Evolutionary conservation across 345 rosid genomes (phyloP).

Genomic region (Passiflora organensis): DNA sequence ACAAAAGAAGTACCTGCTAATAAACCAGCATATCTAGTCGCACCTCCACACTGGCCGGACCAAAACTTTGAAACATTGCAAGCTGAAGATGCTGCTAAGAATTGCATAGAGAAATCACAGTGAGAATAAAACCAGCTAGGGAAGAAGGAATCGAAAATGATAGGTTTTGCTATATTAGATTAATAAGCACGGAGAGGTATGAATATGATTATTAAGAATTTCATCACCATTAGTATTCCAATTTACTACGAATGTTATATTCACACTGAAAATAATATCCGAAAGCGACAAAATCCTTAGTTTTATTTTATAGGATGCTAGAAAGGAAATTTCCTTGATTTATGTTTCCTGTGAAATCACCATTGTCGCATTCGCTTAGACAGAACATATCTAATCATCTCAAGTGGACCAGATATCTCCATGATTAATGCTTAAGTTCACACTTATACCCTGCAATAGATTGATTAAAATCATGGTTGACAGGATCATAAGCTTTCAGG

Average conservation of each 20-base stretch:
- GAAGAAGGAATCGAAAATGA: no score
- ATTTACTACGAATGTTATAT: no score
- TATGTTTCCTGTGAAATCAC: neutral
- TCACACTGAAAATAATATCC: no score
- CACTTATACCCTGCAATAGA: neutral
- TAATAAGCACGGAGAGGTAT: no score
- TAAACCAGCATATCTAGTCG: slow-evolving; percentile 24
- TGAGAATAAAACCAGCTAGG: neutral
- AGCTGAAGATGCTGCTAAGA: slow-evolving; percentile 21
- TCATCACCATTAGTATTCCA: no score
- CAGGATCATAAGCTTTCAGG: no score
- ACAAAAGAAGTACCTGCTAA: slow-evolving; percentile 39
- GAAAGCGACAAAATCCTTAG: no score
- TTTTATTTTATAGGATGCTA: no score
- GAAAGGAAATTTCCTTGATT: no score
- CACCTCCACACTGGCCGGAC: slow-evolving; percentile 53
- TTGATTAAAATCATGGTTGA: neutral
- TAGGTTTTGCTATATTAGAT: neutral
- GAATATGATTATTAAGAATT: no score
- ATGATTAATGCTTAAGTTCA: neutral
- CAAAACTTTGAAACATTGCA: slow-evolving; percentile 38
- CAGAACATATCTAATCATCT: slow-evolving; percentile 1
- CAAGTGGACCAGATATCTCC: neutral
- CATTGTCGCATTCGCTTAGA: slow-evolving; percentile 6
- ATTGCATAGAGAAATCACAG: neutral